Percentiles rank a stretch among this genome's conserved stretches.
phyloP scores from a whole-genome alignment of 2,329 filamentous ascomycete species.

The Ophiostoma tasmaniense region DNA sequence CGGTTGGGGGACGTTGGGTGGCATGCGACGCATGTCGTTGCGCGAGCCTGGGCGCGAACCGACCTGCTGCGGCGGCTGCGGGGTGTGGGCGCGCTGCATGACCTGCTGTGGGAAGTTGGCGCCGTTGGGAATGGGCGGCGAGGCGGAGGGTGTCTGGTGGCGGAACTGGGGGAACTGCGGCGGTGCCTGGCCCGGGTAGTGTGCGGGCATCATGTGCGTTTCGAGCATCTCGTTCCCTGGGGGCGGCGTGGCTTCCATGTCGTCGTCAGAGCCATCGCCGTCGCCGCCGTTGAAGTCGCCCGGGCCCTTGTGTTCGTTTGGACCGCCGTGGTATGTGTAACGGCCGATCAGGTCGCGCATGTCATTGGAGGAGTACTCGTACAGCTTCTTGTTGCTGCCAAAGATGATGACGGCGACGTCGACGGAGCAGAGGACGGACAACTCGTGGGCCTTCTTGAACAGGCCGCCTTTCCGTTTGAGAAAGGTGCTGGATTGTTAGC shows the following conservation, averaged over 20 bases:
- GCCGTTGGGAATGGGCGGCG: constrained; percentile 77
- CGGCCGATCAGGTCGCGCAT: constrained; percentile 83
- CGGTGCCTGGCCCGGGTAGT: constrained; percentile 56
- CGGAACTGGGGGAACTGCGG: constrained; percentile 68
- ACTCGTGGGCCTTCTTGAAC: constrained; percentile 99
- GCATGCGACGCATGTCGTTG: constrained; percentile 67
- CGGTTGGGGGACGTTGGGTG: constrained; percentile 61
- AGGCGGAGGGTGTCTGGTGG: constrained; percentile 75
- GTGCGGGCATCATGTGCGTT: constrained; percentile 57
- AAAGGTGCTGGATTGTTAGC: constrained; percentile 61
- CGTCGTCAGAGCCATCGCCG: constrained; percentile 70
- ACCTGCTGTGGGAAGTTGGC: constrained; percentile 54
- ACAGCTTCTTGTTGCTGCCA: constrained; percentile 96
- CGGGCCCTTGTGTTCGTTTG: constrained; percentile 94
- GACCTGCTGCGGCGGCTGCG: constrained; percentile 62
- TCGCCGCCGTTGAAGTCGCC: constrained; percentile 83
- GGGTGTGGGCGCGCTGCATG: constrained; percentile 64
- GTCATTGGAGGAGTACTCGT: constrained; percentile 91
- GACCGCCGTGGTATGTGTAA: constrained; percentile 86
- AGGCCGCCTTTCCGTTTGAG: constrained; percentile 96
- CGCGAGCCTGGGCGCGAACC: constrained; percentile 71
- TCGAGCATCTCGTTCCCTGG: constrained; percentile 55
- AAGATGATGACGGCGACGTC: constrained; percentile 99
- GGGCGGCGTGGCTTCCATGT: constrained; percentile 66
- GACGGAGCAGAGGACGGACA: constrained; percentile 94